Percentiles rank a stretch among this genome's conserved stretches.
Evolutionary conservation across 306 rosid genomes (phyloP).

Genomic region (Cicer judaicum): DNA sequence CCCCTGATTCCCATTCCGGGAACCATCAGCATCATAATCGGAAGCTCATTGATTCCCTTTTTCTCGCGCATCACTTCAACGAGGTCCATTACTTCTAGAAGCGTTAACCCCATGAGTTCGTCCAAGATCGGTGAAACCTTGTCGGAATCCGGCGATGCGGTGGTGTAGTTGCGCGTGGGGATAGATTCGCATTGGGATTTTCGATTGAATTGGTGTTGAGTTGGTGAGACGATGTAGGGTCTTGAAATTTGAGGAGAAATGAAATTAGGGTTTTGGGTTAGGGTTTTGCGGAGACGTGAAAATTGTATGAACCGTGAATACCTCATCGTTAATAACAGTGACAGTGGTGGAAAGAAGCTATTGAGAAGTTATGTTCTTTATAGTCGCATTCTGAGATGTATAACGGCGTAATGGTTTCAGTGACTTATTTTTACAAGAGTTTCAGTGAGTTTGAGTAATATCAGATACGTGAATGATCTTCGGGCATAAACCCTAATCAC

Average conservation of each 20-base stretch:
- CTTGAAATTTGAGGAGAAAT: slow-evolving; percentile 17
- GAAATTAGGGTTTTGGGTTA: slow-evolving; percentile 48
- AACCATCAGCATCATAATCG: slow-evolving; percentile 78
- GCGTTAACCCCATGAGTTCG: slow-evolving; percentile 71
- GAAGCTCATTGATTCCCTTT: slow-evolving; percentile 76
- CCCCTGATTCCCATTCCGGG: slow-evolving; percentile 74
- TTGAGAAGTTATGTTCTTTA: slow-evolving; percentile 6
- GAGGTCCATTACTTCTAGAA: slow-evolving; percentile 74
- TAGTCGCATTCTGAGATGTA: background rate
- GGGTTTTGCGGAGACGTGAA: slow-evolving; percentile 50
- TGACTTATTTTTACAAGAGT: background rate
- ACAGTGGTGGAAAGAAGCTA: slow-evolving; percentile 20
- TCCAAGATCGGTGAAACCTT: slow-evolving; percentile 62
- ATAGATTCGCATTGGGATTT: background rate
- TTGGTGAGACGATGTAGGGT: background rate
- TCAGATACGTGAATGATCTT: background rate
- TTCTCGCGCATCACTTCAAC: slow-evolving; percentile 79
- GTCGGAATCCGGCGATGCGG: slow-evolving; percentile 54
- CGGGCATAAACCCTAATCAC: slow-evolving; percentile 58
- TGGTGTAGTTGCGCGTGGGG: slow-evolving; percentile 43
- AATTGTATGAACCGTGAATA: slow-evolving; percentile 54
- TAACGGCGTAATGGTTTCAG: background rate
- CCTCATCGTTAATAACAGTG: slow-evolving; percentile 56
- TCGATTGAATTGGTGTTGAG: background rate
- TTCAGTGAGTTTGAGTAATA: background rate